Percentiles rank a stretch among this genome's conserved stretches.
Evolutionary conservation across 2,329 filamentous ascomycete genomes (phyloP).

Genomic region (Claviceps citrina): DNA sequence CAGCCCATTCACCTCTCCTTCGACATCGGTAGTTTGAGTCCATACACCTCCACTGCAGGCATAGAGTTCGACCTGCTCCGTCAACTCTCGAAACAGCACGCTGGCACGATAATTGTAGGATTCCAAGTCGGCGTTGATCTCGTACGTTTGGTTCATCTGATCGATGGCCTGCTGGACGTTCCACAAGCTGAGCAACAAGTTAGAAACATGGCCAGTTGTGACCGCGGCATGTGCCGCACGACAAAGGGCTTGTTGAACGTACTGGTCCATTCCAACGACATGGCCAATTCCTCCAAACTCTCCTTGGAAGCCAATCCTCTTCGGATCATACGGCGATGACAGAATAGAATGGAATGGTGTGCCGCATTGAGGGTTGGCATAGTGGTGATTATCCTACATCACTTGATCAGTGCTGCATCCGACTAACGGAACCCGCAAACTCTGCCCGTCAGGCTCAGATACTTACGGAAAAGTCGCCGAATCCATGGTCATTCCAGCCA

Average conservation of each 20-base stretch:
- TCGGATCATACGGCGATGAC: conserved; percentile 39
- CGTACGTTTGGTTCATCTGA: conserved; percentile 51
- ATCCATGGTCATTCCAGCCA: conserved; percentile 55
- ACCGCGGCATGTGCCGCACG: background rate
- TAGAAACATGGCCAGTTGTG: background rate
- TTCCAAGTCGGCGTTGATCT: conserved; percentile 41
- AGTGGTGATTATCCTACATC: conserved; percentile 52
- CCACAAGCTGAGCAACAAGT: conserved; percentile 36
- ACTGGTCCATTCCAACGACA: conserved; percentile 47
- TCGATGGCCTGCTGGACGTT: conserved; percentile 43
- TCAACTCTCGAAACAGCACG: conserved; percentile 43
- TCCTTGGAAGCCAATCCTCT: conserved; percentile 51
- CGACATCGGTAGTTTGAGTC: conserved; percentile 61
- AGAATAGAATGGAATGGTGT: conserved; percentile 48
- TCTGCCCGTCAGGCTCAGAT: background rate
- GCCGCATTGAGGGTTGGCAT: conserved; percentile 55
- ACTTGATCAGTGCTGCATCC: background rate
- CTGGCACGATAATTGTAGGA: conserved; percentile 53
- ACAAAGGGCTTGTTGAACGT: conserved; percentile 12
- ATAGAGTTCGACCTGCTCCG: conserved; percentile 43
- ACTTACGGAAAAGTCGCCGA: conserved; percentile 41
- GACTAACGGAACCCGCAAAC: too few species aligned
- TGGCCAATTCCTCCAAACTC: conserved; percentile 58
- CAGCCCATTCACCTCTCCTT: conserved; percentile 59
- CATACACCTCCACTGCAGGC: conserved; percentile 54